Evolutionary conservation across 768 basidiomycete genomes (phyloP), one percentile per base, ranked within the genome.

Genomic region (Gyrodon lividus): DNA sequence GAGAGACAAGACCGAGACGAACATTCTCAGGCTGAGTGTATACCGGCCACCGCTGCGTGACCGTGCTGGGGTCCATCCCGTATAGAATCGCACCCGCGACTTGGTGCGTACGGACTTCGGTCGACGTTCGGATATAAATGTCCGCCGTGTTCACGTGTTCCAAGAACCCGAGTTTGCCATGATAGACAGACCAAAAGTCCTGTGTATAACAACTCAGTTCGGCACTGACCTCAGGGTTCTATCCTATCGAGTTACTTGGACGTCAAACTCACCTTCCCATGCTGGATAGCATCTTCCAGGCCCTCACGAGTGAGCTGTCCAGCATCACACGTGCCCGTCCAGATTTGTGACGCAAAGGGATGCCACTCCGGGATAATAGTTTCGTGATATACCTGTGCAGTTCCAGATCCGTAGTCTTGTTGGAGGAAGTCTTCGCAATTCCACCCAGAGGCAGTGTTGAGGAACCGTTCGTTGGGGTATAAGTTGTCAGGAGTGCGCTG

Each of bases 401-500:
- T 66, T 10, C 70, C 69, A 5, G 60, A 64, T n/a, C 67, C 75
- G 46, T 70, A 76, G 48, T 70, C 75, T 55, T 65, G 66, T 49
- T 75, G 70, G 20, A 65, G 35, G 49, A 76, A 67, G 46, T 70
- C 55, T 2, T 65, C 61, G 57, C 77, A 79, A 48, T 71, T 59
- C 77, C 77, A 79, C 10, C 70, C 70, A 4, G 58, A 54, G 8
- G 57, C 7, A 3, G 71, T 66, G 45, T 78, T 76, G 28, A 79
- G 63, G 17, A 56, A 57, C 31, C 66, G 73, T 54, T 79, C 77
- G 17, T 64, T 51, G 0, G 77, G 77, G 45, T 75, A 77, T 16
- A 78, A 53, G 53, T 79, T 79, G 57, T 79, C 77, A 0, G 78
- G 77, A 12, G 78, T 76, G 22, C 77, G 65, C 77, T 78, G 51